A percentile compares a stretch with the other conserved stretches of the same genome.
phyloP scores from a whole-genome alignment of 2,329 filamentous ascomycete species.

The Rugonectria rugulosa region DNA sequence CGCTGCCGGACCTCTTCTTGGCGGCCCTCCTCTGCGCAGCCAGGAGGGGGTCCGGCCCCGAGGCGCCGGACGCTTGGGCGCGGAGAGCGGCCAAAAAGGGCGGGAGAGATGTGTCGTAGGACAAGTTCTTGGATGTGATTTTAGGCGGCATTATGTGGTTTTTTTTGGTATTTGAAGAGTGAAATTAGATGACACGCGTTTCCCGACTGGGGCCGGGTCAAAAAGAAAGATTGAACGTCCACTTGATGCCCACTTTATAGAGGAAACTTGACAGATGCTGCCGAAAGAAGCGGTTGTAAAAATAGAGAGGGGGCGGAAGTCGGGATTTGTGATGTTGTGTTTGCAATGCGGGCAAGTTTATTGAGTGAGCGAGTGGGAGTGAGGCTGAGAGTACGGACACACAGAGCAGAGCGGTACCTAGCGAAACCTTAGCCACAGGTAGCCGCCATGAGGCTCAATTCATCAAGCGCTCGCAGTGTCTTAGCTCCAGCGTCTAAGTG shows the following conservation, averaged over 20 bases:
- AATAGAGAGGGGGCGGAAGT: constrained; percentile 1
- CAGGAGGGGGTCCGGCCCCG: constrained; percentile 61
- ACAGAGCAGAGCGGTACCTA: too few relatives aligned
- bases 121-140: constrained; percentile 75
- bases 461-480: too few relatives aligned
- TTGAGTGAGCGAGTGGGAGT: neutral
- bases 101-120: constrained; percentile 67
- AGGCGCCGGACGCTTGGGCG: constrained; percentile 57
- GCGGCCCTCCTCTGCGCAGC: constrained; percentile 57
- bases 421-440: too few relatives aligned
- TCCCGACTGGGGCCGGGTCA: neutral
- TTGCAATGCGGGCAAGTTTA: neutral
- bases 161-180: neutral
- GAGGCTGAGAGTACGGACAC: too few relatives aligned
- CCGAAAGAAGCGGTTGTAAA: too few relatives aligned
- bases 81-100: constrained; percentile 67
- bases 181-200: constrained; percentile 21
- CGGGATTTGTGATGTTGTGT: neutral
- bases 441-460: too few relatives aligned
- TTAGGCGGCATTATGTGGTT: constrained; percentile 57
- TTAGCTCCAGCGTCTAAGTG: too few relatives aligned
- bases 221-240: constrained; percentile 1
- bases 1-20: constrained; percentile 66
- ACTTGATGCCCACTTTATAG: constrained; percentile 6
- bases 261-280: neutral